Conservation (phyloP, 192 early-diverging fungal species). For the Entomortierella lignicola region DNA sequence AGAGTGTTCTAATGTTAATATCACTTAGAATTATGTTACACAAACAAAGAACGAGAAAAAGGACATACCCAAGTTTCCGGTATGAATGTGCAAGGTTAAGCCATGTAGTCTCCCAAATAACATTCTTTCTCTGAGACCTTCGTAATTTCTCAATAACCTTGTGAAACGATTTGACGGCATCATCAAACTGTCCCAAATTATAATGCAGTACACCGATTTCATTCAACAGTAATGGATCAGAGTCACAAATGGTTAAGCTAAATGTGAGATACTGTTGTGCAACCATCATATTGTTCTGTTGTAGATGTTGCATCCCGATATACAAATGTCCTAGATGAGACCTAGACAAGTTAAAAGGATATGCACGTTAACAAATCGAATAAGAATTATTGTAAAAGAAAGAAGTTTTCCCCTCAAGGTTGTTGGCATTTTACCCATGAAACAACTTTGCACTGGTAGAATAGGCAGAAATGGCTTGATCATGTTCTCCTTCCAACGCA, state of each 20-base stretch:
- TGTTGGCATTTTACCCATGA: slow-evolving; percentile 63
- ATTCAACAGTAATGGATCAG: slow-evolving; percentile 77
- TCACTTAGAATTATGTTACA: no score
- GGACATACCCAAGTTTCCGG: slow-evolving; percentile 69
- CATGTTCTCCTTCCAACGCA: slow-evolving; percentile 76
- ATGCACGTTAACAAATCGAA: no score
- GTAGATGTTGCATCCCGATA: slow-evolving; percentile 83
- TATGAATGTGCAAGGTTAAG: slow-evolving; percentile 78
- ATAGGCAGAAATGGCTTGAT: slow-evolving; percentile 83
- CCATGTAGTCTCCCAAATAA: slow-evolving; percentile 71
- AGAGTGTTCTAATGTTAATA: no score
- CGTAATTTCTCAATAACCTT: slow-evolving; percentile 64
- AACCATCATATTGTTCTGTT: slow-evolving; percentile 62
- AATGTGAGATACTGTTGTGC: slow-evolving; percentile 71
- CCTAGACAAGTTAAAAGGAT: slow-evolving; percentile 34
- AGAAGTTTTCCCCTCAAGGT: no score
- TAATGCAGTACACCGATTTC: slow-evolving; percentile 77
- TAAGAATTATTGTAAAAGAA: no score
- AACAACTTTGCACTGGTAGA: slow-evolving; percentile 69
- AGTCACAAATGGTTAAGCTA: slow-evolving; percentile 62
- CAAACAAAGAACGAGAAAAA: no score
- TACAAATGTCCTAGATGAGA: slow-evolving; percentile 77
- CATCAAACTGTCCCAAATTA: slow-evolving; percentile 57
- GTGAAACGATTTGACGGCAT: slow-evolving; percentile 65
- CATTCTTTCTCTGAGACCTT: slow-evolving; percentile 52